Evolutionary conservation across 176 grass and related monocot species (phyloP).

Genomic region (Pontederia crassipes): DNA sequence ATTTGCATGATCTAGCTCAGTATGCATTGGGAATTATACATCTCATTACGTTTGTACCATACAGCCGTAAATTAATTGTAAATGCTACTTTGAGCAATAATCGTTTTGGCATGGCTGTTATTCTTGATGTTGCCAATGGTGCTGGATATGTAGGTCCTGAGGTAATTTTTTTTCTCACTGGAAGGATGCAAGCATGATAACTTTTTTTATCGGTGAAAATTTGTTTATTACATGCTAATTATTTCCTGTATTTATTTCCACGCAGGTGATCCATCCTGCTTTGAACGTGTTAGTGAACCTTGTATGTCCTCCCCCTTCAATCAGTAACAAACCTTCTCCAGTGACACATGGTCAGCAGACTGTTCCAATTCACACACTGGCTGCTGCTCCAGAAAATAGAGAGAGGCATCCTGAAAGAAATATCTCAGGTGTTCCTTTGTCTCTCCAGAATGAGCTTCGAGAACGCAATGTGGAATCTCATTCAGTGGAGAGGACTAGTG

Average conservation of each 20-base stretch:
- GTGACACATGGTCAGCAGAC: conserved; percentile 48
- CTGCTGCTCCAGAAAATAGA: conserved; percentile 44
- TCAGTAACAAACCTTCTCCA: conserved; percentile 65
- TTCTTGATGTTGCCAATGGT: conserved; percentile 76
- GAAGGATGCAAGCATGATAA: not conserved
- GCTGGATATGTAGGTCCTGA: conserved; percentile 83
- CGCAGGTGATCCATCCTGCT: conserved; percentile 84
- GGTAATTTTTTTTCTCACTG: conserved; percentile 29
- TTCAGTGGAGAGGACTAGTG: conserved; percentile 22
- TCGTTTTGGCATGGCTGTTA: conserved; percentile 66
- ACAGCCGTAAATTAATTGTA: conserved; percentile 75
- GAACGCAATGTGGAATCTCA: conserved; percentile 7
- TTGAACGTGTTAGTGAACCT: conserved; percentile 96
- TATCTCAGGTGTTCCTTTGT: conserved; percentile 25
- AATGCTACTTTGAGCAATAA: conserved; percentile 80
- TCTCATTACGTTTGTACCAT: conserved; percentile 74
- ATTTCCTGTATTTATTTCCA: conserved; percentile 7
- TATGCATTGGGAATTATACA: conserved; percentile 96
- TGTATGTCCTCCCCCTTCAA: conserved; percentile 90
- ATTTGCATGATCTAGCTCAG: conserved; percentile 84
- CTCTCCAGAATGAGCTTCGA: conserved; percentile 34
- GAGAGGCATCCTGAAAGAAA: conserved; percentile 52
- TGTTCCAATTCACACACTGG: conserved; percentile 32
- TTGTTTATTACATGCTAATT: not conserved
- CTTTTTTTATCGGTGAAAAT: conserved; percentile 1